A percentile compares a stretch with the other conserved stretches of the same genome.
phyloP scores from a whole-genome alignment of 192 early-diverging fungal species.

The Martensiomyces pterosporus region DNA sequence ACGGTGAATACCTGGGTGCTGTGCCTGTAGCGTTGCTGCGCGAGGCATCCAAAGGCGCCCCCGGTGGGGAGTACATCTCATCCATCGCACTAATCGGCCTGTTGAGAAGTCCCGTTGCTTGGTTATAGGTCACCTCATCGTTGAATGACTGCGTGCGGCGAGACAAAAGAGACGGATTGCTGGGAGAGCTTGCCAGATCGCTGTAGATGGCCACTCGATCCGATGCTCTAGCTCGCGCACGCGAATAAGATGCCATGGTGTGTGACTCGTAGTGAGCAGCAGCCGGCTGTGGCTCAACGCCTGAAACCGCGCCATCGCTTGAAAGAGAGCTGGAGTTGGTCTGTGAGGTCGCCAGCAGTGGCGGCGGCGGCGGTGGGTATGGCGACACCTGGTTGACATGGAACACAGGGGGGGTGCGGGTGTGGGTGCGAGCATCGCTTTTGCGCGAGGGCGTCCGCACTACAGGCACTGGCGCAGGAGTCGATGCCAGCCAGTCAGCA shows the following conservation, averaged over 20 bases:
- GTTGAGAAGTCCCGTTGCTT: too few relatives aligned
- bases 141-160: constrained; percentile 14
- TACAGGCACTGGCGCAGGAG: too few relatives aligned
- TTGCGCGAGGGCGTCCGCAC: too few relatives aligned
- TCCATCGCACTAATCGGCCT: too few relatives aligned
- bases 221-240: constrained; percentile 9
- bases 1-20: neutral
- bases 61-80: neutral
- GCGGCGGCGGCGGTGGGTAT: constrained; percentile 15
- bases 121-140: constrained; percentile 4
- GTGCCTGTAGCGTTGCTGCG: neutral
- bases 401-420: constrained; percentile 6
- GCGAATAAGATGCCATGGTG: constrained; percentile 12
- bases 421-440: too few relatives aligned
- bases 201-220: constrained; percentile 16
- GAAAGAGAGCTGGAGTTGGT: too few relatives aligned
- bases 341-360: too few relatives aligned
- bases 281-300: too few relatives aligned
- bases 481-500: neutral
- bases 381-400: constrained; percentile 13
- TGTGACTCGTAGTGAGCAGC: constrained; percentile 19
- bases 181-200: constrained; percentile 1
- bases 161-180: neutral
- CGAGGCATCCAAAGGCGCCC: constrained; percentile 13
- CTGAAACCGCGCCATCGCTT: too few relatives aligned